Evolutionary conservation across 139 green algal genomes (phyloP), one percentile per base, ranked within the genome.

Genomic region (Chlorella sp.): DNA sequence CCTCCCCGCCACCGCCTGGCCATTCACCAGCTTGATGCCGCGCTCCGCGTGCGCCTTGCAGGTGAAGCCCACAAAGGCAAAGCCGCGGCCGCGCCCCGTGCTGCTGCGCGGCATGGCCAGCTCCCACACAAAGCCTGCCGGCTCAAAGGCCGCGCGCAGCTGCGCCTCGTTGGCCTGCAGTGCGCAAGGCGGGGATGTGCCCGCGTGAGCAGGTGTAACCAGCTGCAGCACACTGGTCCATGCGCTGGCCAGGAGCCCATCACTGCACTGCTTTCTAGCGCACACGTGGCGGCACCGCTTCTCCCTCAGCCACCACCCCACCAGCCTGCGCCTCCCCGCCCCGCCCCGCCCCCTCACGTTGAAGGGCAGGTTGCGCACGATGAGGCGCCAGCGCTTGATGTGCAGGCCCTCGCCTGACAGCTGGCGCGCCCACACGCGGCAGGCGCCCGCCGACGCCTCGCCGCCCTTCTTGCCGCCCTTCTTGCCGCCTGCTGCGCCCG

Each of bases 291-390:
- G n/a, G n/a, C n/a, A 14, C 3, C 9, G 56, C 56, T 24, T 65
- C 3, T 20, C 6, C 22, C 56, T 24, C n/a, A n/a, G n/a, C n/a
- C n/a, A n/a, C n/a, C n/a, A n/a, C 56, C 3, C 7, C 56, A 65
- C 56, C 3, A 9, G 56, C 9, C 56, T 24, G 30, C 6, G 26
- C 22, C 56, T 65, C 56, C 56, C 56, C 26, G 56, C 56, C 9
- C 56, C 26, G 56, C 56, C 56, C 56, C 26, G 7, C 74, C 32
- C 14, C 40, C 77, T 46, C 76, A 95, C 93, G 86, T 93, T 88
- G 80, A 98, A 98, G 11, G 95, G 84, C 85, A 98, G 87, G 87
- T 99, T 99, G 40, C 96, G 90, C 13, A 99, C 74, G 70, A 99
- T 97, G 58, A 99, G n/a, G 46, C 95, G 90, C 94, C 94, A 98